These are phyloP conservation scores for Novymonas esmeraldas DNA, from an alignment of 208 protist species.

Conservation along the genomic window DNA sequence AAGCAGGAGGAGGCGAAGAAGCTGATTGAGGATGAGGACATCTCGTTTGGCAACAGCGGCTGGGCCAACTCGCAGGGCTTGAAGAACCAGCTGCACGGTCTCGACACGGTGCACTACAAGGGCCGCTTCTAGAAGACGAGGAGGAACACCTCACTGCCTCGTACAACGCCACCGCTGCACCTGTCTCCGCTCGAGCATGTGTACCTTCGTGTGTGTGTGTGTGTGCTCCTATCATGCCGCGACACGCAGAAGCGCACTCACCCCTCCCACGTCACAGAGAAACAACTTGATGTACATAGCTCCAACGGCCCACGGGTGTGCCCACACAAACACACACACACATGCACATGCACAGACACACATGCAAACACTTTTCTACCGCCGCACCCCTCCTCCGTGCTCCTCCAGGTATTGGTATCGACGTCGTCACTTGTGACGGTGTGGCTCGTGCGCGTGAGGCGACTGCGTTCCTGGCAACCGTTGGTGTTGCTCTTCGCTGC, in stretches of 20 bases:
- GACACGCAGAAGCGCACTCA: not conserved
- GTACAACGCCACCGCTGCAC: no score
- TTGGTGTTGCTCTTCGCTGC: no score
- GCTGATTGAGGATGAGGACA: slow-evolving; percentile 90
- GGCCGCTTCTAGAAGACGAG: slow-evolving; percentile 10
- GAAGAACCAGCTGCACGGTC: slow-evolving; percentile 87
- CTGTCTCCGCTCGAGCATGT: no score
- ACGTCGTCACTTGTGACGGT: no score
- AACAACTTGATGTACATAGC: not conserved
- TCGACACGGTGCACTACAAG: slow-evolving; percentile 72
- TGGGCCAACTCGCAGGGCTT: slow-evolving; percentile 91
- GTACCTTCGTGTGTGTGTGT: not conserved
- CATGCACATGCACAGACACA: not conserved
- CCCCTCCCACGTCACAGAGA: no score
- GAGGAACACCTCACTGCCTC: no score
- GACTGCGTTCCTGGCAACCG: no score
- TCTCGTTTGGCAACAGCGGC: slow-evolving; percentile 85
- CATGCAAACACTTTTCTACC: not conserved
- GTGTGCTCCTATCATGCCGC: not conserved
- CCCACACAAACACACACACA: not conserved
- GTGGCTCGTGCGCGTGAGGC: no score
- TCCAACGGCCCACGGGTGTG: no score
- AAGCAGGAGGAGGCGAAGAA: slow-evolving; percentile 96
- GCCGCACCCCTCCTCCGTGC: no score
- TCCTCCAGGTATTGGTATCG: no score